These are phyloP conservation scores for Solanum habrochaites DNA, from an alignment of 257 asterid genomes.

Conservation along the genomic window DNA sequence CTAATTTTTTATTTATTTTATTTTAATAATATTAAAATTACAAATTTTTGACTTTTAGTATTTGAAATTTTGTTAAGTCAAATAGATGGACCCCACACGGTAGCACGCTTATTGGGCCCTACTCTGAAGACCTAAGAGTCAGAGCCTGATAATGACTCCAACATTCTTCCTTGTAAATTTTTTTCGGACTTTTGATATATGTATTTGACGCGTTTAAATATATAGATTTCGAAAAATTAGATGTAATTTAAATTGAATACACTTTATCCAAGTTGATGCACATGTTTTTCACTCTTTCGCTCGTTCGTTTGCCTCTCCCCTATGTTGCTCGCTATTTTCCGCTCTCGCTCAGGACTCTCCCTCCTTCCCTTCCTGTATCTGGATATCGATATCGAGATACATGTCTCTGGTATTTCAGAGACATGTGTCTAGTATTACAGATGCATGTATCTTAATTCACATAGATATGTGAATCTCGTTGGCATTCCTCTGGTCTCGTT, in stretches of 20 bases:
- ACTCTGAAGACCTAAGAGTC: conserved; percentile 32
- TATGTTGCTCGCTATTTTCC: not conserved
- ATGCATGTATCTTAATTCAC: not conserved
- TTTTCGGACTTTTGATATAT: not conserved
- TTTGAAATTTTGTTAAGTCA: conserved; percentile 11
- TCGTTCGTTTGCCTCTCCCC: not conserved
- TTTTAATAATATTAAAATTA: not conserved
- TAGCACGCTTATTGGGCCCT: conserved; percentile 46
- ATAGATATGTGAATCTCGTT: too few relatives aligned
- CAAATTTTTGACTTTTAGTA: not conserved
- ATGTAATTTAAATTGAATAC: too few relatives aligned
- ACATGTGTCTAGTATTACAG: not conserved
- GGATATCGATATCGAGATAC: not conserved
- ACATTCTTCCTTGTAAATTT: not conserved
- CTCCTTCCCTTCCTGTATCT: not conserved
- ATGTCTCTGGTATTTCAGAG: too few relatives aligned
- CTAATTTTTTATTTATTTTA: not conserved
- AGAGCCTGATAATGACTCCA: conserved; percentile 47
- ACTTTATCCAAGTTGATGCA: too few relatives aligned
- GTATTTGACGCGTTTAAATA: not conserved
- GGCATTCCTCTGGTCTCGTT: rapidly evolving
- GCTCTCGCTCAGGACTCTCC: not conserved
- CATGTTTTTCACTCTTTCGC: too few relatives aligned
- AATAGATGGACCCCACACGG: conserved; percentile 30
- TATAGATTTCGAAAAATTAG: too few relatives aligned